Evolutionary conservation across 371 early-diverging fungal species (phyloP).

Genomic region (Parasitella parasitica): DNA sequence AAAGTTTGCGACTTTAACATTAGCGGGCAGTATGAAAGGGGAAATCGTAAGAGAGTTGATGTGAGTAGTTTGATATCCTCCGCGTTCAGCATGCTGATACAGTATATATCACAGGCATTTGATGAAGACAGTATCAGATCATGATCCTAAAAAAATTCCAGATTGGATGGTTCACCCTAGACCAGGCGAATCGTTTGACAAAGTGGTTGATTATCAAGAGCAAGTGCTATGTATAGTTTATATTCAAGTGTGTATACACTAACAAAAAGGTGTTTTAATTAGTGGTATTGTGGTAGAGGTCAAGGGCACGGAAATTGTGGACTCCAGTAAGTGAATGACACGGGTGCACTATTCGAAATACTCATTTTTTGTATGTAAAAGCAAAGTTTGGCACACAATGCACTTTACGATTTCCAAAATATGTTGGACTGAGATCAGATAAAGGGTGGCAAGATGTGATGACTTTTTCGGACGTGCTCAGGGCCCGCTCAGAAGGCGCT

Average conservation of each 20-base stretch:
- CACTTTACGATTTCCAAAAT: conserved; percentile 79
- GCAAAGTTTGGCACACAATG: conserved; percentile 56
- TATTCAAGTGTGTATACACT: neutral
- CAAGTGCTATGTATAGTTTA: conserved; percentile 14
- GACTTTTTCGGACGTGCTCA: conserved; percentile 23
- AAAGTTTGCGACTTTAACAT: conserved; percentile 60
- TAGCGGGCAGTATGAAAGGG: conserved; percentile 65
- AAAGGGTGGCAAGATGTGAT: conserved; percentile 62
- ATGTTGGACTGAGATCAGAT: conserved; percentile 63
- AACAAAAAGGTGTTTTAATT: neutral
- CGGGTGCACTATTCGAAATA: too few species aligned
- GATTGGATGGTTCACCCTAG: conserved; percentile 58
- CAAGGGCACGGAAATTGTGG: conserved; percentile 66
- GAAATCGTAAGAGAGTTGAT: conserved; percentile 51
- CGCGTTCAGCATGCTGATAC: neutral
- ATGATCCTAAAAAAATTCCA: conserved; percentile 51
- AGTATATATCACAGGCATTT: neutral
- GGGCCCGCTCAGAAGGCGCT: conserved; percentile 12
- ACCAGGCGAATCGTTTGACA: conserved; percentile 65
- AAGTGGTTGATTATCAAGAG: conserved; percentile 58
- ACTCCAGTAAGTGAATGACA: neutral
- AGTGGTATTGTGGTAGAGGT: conserved; percentile 69
- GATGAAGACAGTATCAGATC: conserved; percentile 19
- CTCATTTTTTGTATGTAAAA: too few species aligned
- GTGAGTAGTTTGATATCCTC: conserved; percentile 13